Evolutionary conservation across 2,329 filamentous ascomycete species (phyloP).

Genomic region (Pseudocercospora crystallina): DNA sequence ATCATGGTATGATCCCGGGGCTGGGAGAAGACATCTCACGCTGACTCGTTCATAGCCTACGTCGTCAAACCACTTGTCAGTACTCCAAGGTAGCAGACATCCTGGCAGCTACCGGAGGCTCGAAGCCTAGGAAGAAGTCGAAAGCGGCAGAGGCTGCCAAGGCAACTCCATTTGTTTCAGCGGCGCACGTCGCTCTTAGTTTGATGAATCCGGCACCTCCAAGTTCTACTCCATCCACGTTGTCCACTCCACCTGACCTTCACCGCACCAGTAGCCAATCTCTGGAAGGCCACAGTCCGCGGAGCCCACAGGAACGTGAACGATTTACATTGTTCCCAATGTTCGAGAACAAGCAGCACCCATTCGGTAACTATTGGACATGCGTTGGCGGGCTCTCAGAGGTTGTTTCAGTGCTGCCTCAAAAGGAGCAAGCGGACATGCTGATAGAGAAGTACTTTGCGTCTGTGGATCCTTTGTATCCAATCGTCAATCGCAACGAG

Average conservation of each 20-base stretch:
- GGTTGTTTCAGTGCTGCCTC: constrained; percentile 8
- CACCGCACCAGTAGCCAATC: too few species aligned
- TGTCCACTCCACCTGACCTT: too few species aligned
- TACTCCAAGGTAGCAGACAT: constrained; percentile 1
- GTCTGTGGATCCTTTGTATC: constrained; percentile 12
- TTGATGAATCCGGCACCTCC: too few species aligned
- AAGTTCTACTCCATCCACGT: too few species aligned
- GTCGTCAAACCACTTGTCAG: not conserved
- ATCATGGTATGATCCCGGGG: not conserved
- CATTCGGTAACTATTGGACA: constrained; percentile 14
- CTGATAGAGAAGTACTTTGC: constrained; percentile 11
- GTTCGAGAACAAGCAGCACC: not conserved
- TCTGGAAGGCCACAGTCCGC: too few species aligned
- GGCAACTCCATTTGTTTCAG: not conserved
- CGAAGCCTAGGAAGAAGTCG: too few species aligned
- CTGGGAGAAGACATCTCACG: not conserved
- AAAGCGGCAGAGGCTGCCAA: not conserved
- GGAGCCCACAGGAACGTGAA: not conserved
- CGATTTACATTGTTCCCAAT: not conserved
- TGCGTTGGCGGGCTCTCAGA: constrained; percentile 6
- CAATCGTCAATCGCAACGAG: constrained; percentile 1
- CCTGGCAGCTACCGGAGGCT: not conserved
- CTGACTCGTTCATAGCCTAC: not conserved
- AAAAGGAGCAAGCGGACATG: constrained; percentile 6
- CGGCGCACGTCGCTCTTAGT: too few species aligned